Conservation (phyloP, 495 filamentous ascomycete genomes). For the Apodospora peruviana region DNA sequence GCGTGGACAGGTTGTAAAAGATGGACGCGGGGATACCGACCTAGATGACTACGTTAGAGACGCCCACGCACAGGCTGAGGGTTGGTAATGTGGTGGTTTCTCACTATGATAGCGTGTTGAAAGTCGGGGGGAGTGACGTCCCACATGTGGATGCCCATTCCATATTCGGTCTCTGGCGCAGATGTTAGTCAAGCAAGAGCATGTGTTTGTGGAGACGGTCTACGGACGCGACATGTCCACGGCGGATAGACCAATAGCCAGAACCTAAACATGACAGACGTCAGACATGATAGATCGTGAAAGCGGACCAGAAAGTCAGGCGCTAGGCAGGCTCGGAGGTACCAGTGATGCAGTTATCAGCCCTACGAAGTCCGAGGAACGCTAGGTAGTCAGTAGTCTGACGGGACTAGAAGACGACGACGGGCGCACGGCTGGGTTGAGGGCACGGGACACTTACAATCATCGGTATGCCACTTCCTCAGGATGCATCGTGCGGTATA, state of each 20-base stretch:
- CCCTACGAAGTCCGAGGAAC: conserved; percentile 2
- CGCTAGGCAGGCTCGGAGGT: too few species aligned
- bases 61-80: not conserved
- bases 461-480: conserved; percentile 20
- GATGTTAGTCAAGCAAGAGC: too few species aligned
- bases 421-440: not conserved
- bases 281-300: not conserved
- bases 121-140: conserved; percentile 4
- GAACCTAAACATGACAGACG: not conserved
- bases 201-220: not conserved
- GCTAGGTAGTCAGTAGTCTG: conserved; percentile 6
- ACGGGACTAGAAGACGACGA: too few species aligned
- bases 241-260: conserved; percentile 4
- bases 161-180: not conserved
- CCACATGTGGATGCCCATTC: conserved; percentile 3
- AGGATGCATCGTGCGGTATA: conserved; percentile 16
- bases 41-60: conserved; percentile 3
- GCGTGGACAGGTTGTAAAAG: conserved; percentile 20
- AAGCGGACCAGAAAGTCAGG: not conserved
- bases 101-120: not conserved
- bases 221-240: not conserved
- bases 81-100: not conserved
- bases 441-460: conserved; percentile 13
- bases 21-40: conserved; percentile 14
- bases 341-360: too few species aligned